Percentiles rank a stretch among this genome's conserved stretches.
Evolutionary conservation across 2,329 filamentous ascomycete species (phyloP).

Genomic region (Exophiala oligosperma): DNA sequence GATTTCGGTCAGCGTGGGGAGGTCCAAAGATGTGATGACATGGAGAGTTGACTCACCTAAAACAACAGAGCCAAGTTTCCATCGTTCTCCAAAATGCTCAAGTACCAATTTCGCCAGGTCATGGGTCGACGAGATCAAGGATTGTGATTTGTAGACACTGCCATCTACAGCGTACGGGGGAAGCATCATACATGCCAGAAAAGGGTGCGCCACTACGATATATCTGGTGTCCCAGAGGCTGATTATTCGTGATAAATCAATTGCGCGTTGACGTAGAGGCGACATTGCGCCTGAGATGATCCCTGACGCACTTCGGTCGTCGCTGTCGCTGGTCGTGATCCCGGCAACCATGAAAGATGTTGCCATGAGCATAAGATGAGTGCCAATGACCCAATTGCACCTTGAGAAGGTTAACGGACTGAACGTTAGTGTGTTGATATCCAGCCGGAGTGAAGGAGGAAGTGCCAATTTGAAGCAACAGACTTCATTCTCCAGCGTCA

Average conservation of each 20-base stretch:
- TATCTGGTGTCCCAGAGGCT: constrained; percentile 22
- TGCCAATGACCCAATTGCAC: constrained; percentile 24
- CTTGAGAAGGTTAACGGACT: constrained; percentile 14
- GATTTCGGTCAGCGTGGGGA: not conserved
- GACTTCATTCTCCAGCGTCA: constrained; percentile 23
- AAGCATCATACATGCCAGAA: constrained; percentile 23
- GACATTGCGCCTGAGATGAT: constrained; percentile 1
- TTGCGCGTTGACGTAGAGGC: constrained; percentile 18
- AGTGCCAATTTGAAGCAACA: constrained; percentile 22
- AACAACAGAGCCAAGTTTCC: constrained; percentile 20
- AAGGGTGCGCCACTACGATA: constrained; percentile 21
- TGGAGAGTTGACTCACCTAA: constrained; percentile 7
- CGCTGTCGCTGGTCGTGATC: constrained; percentile 11
- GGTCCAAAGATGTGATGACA: too few species aligned
- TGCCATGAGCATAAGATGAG: constrained; percentile 24
- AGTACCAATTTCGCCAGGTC: constrained; percentile 19
- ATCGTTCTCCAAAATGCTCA: constrained; percentile 17
- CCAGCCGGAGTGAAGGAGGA: constrained; percentile 17
- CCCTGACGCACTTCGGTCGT: constrained; percentile 19
- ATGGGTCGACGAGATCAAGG: constrained; percentile 17
- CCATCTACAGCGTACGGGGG: constrained; percentile 15
- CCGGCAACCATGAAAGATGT: constrained; percentile 20
- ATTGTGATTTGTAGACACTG: constrained; percentile 14
- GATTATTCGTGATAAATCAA: constrained; percentile 22
- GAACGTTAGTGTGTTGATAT: constrained; percentile 14